A percentile compares a stretch with the other conserved stretches of the same genome.
phyloP scores from a whole-genome alignment of 1,139 yeast species.

The Candida dubliniensis region DNA sequence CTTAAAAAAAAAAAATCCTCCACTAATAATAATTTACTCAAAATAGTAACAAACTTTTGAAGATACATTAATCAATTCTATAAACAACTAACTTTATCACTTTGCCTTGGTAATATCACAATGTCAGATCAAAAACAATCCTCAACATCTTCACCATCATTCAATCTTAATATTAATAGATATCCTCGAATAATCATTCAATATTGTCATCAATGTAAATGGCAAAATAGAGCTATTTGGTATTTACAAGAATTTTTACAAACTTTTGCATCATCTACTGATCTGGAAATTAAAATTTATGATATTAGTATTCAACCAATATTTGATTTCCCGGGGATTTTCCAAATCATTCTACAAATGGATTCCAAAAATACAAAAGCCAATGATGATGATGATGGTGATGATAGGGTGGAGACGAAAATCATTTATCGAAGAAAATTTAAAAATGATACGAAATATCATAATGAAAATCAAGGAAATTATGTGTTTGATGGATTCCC shows the following conservation, averaged over 20 bases:
- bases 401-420: conserved; percentile 8
- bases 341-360: conserved; percentile 26
- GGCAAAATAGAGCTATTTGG: conserved; percentile 52
- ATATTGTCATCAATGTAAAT: conserved; percentile 46
- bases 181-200: conserved; percentile 38
- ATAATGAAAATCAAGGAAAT: conserved; percentile 26
- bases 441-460: conserved; percentile 25
- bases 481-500: conserved; percentile 48
- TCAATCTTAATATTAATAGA: neutral
- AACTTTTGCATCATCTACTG: conserved; percentile 36
- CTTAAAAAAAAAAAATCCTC: no score
- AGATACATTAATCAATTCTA: no score
- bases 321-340: conserved; percentile 40
- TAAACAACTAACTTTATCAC: no score
- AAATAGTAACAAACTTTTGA: no score
- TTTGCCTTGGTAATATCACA: no score
- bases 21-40: no score
- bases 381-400: conserved; percentile 5
- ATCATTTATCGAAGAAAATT: conserved; percentile 39
- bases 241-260: conserved; percentile 45
- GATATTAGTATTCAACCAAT: conserved; percentile 43
- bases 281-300: conserved; percentile 16
- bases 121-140: neutral
- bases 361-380: conserved; percentile 5
- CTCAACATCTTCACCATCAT: neutral